Evolutionary conservation across 495 filamentous ascomycete species (phyloP).

Genomic region (Penicillium maclennaniae): DNA sequence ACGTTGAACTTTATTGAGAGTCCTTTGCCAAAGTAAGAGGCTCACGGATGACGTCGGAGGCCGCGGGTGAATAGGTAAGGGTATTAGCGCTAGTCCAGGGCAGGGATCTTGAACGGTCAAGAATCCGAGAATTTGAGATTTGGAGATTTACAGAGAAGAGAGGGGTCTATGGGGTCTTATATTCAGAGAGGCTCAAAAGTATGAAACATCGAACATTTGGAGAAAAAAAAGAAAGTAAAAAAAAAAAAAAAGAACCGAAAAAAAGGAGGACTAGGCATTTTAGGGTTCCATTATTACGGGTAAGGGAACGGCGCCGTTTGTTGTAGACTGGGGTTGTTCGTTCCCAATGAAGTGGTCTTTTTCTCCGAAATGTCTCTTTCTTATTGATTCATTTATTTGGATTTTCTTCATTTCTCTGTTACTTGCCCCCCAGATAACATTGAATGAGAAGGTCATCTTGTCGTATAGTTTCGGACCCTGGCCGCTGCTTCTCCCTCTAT

Average conservation of each 20-base stretch:
- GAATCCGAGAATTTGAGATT: too few species aligned
- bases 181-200: background rate
- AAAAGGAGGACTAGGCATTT: constrained; percentile 17
- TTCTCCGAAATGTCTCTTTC: background rate
- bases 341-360: background rate
- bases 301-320: constrained; percentile 15
- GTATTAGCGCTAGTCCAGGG: background rate
- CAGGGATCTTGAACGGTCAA: background rate
- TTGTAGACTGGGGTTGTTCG: constrained; percentile 18
- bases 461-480: background rate
- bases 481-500: background rate
- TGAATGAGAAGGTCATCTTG: background rate
- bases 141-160: background rate
- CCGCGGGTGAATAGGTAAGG: background rate
- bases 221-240: background rate
- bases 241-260: background rate
- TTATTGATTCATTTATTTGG: background rate
- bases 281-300: constrained; percentile 28
- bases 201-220: background rate
- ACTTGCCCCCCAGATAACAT: background rate
- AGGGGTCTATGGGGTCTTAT: constrained; percentile 1
- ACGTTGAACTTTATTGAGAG: constrained; percentile 9
- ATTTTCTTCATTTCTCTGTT: constrained; percentile 12
- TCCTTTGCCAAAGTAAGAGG: background rate
- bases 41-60: background rate